phyloP scores from a whole-genome alignment of 345 rosid genomes.

The Lumnitzera racemosa region DNA sequence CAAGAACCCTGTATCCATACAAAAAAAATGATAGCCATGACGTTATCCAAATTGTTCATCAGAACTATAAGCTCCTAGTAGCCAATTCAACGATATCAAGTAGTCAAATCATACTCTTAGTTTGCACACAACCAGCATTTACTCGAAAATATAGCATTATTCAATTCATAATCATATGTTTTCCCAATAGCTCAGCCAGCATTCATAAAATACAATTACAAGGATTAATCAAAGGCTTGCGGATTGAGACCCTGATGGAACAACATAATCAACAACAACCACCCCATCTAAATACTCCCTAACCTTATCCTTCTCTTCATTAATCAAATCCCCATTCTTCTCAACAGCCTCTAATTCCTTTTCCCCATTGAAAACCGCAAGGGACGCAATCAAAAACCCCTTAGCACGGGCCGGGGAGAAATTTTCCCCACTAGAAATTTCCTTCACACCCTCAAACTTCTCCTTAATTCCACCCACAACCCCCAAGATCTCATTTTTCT shows the following conservation, averaged over 20 bases:
- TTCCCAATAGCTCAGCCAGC: too few species aligned
- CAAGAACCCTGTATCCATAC: too few species aligned
- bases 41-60: too few species aligned
- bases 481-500: constrained; percentile 43
- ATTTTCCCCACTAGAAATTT: constrained; percentile 60
- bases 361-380: constrained; percentile 39
- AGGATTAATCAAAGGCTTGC: constrained; percentile 18
- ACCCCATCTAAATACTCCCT: constrained; percentile 47
- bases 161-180: too few species aligned
- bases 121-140: too few species aligned
- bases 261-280: constrained; percentile 50
- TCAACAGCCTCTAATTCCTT: constrained; percentile 36
- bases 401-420: constrained; percentile 71
- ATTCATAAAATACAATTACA: too few species aligned
- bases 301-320: constrained; percentile 44
- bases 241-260: constrained; percentile 27
- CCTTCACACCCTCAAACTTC: constrained; percentile 28
- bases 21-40: too few species aligned
- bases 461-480: constrained; percentile 41
- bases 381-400: constrained; percentile 61
- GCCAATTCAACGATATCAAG: too few species aligned
- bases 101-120: too few species aligned
- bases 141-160: too few species aligned
- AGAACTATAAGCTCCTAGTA: too few species aligned
- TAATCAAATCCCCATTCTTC: constrained; percentile 30